phyloP scores from a whole-genome alignment of 1,284 basidiomycete genomes.

The Apiotrichum siamense region DNA sequence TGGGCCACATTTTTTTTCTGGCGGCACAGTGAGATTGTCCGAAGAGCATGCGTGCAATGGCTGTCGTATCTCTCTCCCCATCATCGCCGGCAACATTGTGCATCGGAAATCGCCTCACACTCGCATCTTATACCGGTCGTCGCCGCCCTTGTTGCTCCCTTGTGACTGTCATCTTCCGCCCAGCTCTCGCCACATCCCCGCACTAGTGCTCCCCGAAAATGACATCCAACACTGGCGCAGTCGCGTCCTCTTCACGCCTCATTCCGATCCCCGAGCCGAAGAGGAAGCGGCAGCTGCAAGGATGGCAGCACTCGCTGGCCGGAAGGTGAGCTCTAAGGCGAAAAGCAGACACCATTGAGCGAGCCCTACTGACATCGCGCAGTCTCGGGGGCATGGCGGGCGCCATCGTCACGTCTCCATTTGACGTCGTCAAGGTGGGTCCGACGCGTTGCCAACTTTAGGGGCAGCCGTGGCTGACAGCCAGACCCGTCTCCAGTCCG shows the following conservation, averaged over 20 bases:
- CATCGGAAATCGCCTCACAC: no score
- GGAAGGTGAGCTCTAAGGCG: slow-evolving; percentile 63
- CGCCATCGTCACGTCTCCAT: slow-evolving; percentile 90
- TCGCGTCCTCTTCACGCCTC: slow-evolving; percentile 2
- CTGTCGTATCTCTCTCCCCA: no score
- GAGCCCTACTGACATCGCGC: slow-evolving; percentile 4
- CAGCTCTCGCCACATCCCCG: neutral
- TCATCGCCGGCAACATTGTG: no score
- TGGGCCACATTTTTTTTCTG: no score
- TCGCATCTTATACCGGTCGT: no score
- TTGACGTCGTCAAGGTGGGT: slow-evolving; percentile 84
- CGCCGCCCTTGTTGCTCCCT: no score
- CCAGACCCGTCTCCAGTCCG: slow-evolving; percentile 82
- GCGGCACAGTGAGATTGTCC: no score
- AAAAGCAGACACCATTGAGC: neutral
- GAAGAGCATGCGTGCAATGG: no score
- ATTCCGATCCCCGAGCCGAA: slow-evolving; percentile 7
- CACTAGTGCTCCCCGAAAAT: neutral
- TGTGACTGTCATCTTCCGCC: no score
- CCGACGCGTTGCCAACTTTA: neutral
- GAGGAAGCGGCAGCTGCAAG: slow-evolving; percentile 55
- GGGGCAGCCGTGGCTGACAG: neutral
- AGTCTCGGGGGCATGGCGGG: slow-evolving; percentile 97
- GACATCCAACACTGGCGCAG: neutral
- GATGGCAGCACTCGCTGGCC: slow-evolving; percentile 76